A percentile compares a stretch with the other conserved stretches of the same genome.
Evolutionary conservation across 1,139 yeast species (phyloP).

Genomic region (Taiozyma sp.): DNA sequence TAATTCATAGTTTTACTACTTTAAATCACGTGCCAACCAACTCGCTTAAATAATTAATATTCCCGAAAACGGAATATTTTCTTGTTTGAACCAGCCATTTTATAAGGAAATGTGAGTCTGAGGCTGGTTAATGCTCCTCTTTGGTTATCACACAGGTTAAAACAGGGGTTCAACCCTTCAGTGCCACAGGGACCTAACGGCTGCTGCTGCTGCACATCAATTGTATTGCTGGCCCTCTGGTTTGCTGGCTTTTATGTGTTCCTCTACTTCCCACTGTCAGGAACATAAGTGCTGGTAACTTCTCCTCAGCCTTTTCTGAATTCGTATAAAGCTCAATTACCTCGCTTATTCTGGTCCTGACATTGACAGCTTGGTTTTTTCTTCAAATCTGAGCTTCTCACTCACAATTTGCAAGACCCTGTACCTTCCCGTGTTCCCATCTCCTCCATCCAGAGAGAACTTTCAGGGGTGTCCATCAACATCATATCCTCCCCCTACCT

Average conservation of each 20-base stretch:
- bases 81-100: no score
- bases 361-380: neutral
- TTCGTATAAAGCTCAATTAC: neutral
- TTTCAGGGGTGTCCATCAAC: neutral
- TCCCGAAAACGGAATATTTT: no score
- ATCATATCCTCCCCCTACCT: neutral
- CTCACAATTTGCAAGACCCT: neutral
- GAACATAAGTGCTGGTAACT: neutral
- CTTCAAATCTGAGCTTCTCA: neutral
- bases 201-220: neutral
- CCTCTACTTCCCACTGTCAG: neutral
- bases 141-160: no score
- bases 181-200: no score
- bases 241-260: neutral
- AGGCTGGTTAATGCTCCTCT: no score
- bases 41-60: no score
- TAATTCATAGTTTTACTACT: no score
- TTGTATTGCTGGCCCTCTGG: neutral
- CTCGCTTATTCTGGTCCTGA: neutral
- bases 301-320: neutral
- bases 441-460: neutral
- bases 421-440: neutral
- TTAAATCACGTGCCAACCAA: no score
- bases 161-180: no score
- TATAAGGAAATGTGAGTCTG: no score